Evolutionary conservation across 768 basidiomycete species (phyloP).

Genomic region (Naganishia onofrii): DNA sequence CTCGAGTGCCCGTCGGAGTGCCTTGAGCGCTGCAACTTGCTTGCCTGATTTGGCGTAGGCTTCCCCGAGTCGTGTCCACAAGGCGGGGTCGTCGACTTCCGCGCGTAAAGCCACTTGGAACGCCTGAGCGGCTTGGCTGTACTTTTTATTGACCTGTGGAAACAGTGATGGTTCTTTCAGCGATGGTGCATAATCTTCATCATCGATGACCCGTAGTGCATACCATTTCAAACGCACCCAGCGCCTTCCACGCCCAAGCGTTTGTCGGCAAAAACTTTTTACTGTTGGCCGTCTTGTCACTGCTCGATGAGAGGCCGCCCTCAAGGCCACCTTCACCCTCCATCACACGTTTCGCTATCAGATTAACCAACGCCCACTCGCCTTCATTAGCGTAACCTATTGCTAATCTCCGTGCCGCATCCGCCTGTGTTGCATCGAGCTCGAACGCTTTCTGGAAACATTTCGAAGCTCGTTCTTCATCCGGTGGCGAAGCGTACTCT

Average conservation of each 20-base stretch:
- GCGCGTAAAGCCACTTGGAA: constrained; percentile 83
- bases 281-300: constrained; percentile 57
- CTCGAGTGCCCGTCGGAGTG: constrained; percentile 70
- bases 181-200: not conserved
- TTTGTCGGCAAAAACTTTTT: constrained; percentile 63
- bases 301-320: constrained; percentile 57
- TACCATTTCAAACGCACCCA: constrained; percentile 32
- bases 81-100: constrained; percentile 68
- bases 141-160: constrained; percentile 55
- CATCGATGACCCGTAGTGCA: not conserved
- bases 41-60: constrained; percentile 85
- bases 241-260: constrained; percentile 93
- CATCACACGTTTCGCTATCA: constrained; percentile 86
- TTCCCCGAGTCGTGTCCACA: constrained; percentile 91
- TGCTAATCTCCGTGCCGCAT: constrained; percentile 78
- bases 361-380: constrained; percentile 94
- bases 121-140: constrained; percentile 70
- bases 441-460: constrained; percentile 99
- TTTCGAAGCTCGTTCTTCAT: constrained; percentile 80
- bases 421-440: constrained; percentile 80
- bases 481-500: constrained; percentile 67
- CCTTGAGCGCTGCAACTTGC: constrained; percentile 83
- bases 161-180: not conserved
- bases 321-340: constrained; percentile 84
- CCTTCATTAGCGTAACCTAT: constrained; percentile 85